phyloP scores from a whole-genome alignment of 495 filamentous ascomycete species.

The Talaromyces thailandensis region DNA sequence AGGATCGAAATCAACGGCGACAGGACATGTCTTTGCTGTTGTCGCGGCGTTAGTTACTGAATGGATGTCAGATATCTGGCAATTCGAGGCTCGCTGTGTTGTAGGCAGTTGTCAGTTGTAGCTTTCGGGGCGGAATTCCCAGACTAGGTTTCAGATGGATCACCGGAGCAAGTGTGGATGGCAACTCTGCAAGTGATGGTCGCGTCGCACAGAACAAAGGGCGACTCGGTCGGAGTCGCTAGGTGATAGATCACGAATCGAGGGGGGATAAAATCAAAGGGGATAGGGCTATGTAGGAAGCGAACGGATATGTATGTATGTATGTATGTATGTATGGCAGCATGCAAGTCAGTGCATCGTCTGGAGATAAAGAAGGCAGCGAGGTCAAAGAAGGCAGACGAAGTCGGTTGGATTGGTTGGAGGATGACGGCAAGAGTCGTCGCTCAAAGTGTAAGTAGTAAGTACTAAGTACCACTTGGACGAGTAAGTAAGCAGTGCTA shows the following conservation, averaged over 20 bases:
- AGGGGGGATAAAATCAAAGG: background rate
- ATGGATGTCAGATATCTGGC: background rate
- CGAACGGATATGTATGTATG: background rate
- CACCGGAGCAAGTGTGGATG: background rate
- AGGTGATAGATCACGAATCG: background rate
- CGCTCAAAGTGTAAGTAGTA: no score
- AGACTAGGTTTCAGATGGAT: slow-evolving; percentile 4
- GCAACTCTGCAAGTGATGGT: background rate
- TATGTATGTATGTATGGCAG: background rate
- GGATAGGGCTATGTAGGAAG: background rate
- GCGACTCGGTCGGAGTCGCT: background rate
- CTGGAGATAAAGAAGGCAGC: background rate
- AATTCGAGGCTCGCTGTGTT: background rate
- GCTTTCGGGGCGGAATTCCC: background rate
- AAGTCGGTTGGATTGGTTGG: background rate
- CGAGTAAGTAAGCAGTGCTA: no score
- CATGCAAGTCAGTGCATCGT: background rate
- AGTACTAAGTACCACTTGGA: no score
- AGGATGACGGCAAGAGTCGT: background rate
- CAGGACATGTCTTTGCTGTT: background rate
- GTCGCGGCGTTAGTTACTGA: background rate
- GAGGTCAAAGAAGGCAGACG: background rate
- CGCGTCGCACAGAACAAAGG: background rate
- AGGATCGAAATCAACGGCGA: background rate
- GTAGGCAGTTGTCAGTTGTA: background rate